Evolutionary conservation across 345 rosid species (phyloP), one percentile per base, ranked within the genome.

Genomic region (Salix purpurea): DNA sequence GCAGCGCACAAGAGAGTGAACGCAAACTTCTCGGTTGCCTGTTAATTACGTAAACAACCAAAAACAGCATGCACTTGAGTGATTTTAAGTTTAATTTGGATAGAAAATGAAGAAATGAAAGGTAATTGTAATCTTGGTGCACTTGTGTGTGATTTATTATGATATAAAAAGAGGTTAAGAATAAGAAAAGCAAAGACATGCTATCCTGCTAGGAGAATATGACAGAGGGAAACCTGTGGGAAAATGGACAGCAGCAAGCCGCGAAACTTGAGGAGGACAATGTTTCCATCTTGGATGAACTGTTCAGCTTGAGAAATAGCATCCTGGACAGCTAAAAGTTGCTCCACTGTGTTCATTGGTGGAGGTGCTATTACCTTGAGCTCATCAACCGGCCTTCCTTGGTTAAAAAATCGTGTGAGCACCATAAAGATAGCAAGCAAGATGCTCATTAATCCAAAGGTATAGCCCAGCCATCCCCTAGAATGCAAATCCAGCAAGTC

Each of bases 321-420:
- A 72, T 88, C 90, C 76, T 92, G 99, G 78, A 96, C 92, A 1
- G 97, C 97, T 82, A 96, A 83, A 79, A 96, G 95, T 91, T 94
- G 99, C 81, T 92, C 99, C 97, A 96, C 85, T 50, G 95, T 88
- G 87, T 77, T 96, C 97, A 86, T 92, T 13, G 86, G 90, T 15
- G 97, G 97, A 74, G 98, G 99, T 48, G 97, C 92, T 40, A 76
- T 50, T 28, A 96, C 92, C 80, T 89, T 96, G 44, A 96, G 87
- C 82, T 86, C 89, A 44, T 85, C 84, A 67, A 71, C 76, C 11
- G 86, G 73, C 80, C 73, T 81, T 72, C 90, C 99, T 86, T 88
- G 85, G 75, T 85, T 93, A 75, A 72, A 74, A 76, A 71, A 84
- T 73, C 89, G 87, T 1, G 96, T 88, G 44, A 96, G 85, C 74